Evolutionary conservation across 106 monocot species (phyloP).

Genomic region (Dendrobium catenatum): DNA sequence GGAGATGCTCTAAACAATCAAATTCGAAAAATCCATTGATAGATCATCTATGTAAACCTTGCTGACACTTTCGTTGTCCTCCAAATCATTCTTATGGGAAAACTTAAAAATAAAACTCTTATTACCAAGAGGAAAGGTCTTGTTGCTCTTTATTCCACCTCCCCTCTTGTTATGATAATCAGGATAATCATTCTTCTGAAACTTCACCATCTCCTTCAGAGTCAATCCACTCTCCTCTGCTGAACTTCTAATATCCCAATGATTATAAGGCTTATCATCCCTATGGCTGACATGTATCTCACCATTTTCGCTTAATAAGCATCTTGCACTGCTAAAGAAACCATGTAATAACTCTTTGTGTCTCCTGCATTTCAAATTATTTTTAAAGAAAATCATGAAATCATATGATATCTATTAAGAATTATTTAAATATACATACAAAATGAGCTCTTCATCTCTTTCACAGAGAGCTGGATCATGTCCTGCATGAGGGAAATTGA

Average conservation of each 20-base stretch:
- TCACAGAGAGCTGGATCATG: background rate
- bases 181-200: conserved; percentile 11
- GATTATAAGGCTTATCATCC: conserved; percentile 2
- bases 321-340: conserved; percentile 3
- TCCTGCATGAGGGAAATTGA: conserved; percentile 56
- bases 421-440: background rate
- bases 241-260: conserved; percentile 6
- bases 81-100: background rate
- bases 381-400: too few relatives aligned
- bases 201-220: conserved; percentile 9
- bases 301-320: background rate
- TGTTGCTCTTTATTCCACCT: conserved; percentile 11
- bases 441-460: background rate
- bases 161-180: conserved; percentile 24
- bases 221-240: background rate
- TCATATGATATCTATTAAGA: too few relatives aligned
- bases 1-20: background rate
- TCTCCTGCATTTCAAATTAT: background rate
- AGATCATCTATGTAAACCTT: background rate
- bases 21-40: background rate
- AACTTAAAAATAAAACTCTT: conserved; percentile 16
- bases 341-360: background rate
- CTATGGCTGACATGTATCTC: conserved; percentile 10
- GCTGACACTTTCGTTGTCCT: background rate
- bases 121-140: conserved; percentile 13